Base-by-base conservation (phyloP, 768 basidiomycete genomes). In the Lactarius pseudohatsudake region DNA sequence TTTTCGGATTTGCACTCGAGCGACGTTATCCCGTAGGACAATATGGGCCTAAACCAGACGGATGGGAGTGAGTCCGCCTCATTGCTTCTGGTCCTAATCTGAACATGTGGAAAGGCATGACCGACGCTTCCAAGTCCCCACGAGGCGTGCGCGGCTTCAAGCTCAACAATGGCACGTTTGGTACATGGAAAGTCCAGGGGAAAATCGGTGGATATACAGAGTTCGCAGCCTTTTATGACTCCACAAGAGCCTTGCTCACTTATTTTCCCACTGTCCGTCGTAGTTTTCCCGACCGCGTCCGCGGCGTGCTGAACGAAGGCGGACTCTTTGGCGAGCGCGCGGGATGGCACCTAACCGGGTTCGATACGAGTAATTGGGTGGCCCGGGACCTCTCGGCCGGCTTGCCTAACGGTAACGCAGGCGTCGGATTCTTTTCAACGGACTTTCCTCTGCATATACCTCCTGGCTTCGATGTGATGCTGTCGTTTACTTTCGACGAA, bases 371-470 rank as follows among this genome's bases (percentile, higher is more conserved):
- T 0, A 75, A 75, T 1, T 94, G 92, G 91, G 72, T 74, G 1
- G 62, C 75, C 8, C 83, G 89, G 60, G 80, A 86, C 30, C 79
- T 91, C 15, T 77, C 82, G 3, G 71, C 79, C 26, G 90, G 90
- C 5, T 79, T 92, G 26, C 88, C 88, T 0, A 74, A 78, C 50
- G 77, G 77, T 9, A 66, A 75, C 18, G 84, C 92, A 5, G 92
- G 92, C 18, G 82, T 92, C 30, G 92, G 92, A 7, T 93, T 94
- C 78, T 94, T 92, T 73, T 82, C 89, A 26, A 87, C 91, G 7
- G 88, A 85, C 0, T 90, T 94, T 75, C 77, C 84, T 16, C 77
- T 94, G 43, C 72, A 82, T 54, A 79, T 93, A 34, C 84, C 87
- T 0, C 68, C 74, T 13, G 85, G 81, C 26, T 75, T 84, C 22